Conservation (phyloP, 2,329 filamentous ascomycete genomes). For the Metarhizium anisopliae region DNA sequence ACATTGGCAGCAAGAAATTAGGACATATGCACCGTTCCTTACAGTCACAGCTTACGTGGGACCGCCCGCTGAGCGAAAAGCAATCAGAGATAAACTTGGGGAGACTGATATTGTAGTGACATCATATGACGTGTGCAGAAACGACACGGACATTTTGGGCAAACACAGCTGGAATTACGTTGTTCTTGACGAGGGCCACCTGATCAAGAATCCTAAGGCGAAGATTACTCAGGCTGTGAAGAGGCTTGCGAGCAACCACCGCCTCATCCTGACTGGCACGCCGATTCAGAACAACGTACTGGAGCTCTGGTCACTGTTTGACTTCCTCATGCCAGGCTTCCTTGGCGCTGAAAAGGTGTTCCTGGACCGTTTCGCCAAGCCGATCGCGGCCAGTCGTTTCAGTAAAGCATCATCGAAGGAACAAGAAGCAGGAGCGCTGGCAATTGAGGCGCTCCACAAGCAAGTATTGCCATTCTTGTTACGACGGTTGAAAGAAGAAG, state of each 20-base stretch:
- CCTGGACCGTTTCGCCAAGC: constrained; percentile 87
- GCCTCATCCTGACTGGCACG: constrained; percentile 90
- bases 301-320: constrained; percentile 95
- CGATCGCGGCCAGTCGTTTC: constrained; percentile 87
- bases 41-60: constrained; percentile 86
- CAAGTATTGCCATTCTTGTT: constrained; percentile 95
- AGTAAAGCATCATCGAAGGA: constrained; percentile 98
- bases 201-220: constrained; percentile 98
- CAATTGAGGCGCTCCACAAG: constrained; percentile 97
- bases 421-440: constrained; percentile 90
- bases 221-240: constrained; percentile 95
- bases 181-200: constrained; percentile 90
- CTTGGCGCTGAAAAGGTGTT: constrained; percentile 93
- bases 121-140: constrained; percentile 95
- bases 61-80: constrained; percentile 69
- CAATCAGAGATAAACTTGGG: constrained; percentile 58
- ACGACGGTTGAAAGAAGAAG: constrained; percentile 93
- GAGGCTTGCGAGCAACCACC: constrained; percentile 80
- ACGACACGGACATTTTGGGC: constrained; percentile 78
- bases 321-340: constrained; percentile 98
- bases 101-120: constrained; percentile 91
- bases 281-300: constrained; percentile 97
- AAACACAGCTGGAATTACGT: constrained; percentile 94
- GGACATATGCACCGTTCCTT: constrained; percentile 90
- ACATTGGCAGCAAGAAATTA: constrained; percentile 98